Evolutionary conservation across 257 asterid genomes (phyloP), one percentile per base, ranked within the genome.

Genomic region (Przewalskia tangutica): DNA sequence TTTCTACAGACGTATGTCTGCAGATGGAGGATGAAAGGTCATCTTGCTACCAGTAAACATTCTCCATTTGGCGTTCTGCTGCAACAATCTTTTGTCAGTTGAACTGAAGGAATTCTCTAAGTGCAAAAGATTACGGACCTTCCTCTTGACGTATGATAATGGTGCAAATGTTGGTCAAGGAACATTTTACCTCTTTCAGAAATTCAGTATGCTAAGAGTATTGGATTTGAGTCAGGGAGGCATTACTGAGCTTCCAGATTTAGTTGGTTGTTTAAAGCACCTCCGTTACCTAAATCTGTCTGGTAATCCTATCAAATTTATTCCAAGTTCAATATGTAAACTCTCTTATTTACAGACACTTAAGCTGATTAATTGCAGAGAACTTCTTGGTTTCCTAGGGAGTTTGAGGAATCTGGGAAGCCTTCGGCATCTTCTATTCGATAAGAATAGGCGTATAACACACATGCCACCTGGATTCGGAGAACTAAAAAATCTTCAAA

Each of bases 261-360:
- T 86, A 0, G 70, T 88, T 82, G 85, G 17, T 1, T n/a, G 50
- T 78, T 78, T 86, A 84, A 84, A 88, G 63, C 89, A 84, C 85
- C 90, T 90, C 17, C 88, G 89, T 14, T 88, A 80, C 77, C 91
- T 90, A 84, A 83, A 85, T 85, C 88, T 89, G 14, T 89, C 89
- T 4, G 83, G 58, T 56, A 90, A 85, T 82, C 82, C 63, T 62
- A 84, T 90, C 76, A 70, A 4, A 16, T 65, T 42, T 56, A 85
- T 90, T 8, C 91, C 86, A 0, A 83, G 71, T 75, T 77, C 90
- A 7, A 82, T 70, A 12, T 46, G 1, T 3, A 2, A 13, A 27
- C 20, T 64, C 46, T 32, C 10, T 12, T 64, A 32, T 64, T 64
- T 64, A 14, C 2, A 32, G 73, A 64, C 46, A 12, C 73, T 34